phyloP scores from a whole-genome alignment of 176 grass and related monocot genomes.

The Avena insularis region DNA sequence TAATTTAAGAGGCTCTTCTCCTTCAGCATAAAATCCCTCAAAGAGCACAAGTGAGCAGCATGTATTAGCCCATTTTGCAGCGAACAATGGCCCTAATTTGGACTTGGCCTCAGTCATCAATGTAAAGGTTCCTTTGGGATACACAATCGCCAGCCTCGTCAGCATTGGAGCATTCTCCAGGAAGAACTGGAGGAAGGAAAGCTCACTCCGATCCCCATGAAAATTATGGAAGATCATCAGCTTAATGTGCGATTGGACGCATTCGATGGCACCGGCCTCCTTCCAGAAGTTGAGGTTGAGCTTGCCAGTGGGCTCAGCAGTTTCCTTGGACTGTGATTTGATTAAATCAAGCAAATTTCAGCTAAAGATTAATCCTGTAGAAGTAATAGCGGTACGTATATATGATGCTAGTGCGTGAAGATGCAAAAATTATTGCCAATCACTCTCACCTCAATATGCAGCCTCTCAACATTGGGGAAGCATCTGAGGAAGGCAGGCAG shows the following conservation, averaged over 20 bases:
- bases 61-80: neutral
- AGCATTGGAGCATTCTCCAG: neutral
- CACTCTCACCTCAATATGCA: conserved; percentile 4
- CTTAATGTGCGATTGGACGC: neutral
- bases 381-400: neutral
- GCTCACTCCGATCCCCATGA: neutral
- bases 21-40: neutral
- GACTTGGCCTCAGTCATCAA: neutral
- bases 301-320: neutral
- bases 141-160: neutral
- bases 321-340: neutral
- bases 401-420: neutral
- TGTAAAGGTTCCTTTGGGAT: neutral
- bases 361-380: neutral
- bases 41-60: neutral
- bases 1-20: neutral
- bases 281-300: neutral
- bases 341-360: neutral
- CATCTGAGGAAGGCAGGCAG: neutral
- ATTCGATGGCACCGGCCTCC: neutral
- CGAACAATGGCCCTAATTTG: neutral
- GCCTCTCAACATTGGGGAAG: conserved; percentile 1
- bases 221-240: neutral
- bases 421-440: neutral
- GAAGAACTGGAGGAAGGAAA: neutral